Evolutionary conservation across 208 protist species (phyloP).

Genomic region (Novymonas esmeraldas): DNA sequence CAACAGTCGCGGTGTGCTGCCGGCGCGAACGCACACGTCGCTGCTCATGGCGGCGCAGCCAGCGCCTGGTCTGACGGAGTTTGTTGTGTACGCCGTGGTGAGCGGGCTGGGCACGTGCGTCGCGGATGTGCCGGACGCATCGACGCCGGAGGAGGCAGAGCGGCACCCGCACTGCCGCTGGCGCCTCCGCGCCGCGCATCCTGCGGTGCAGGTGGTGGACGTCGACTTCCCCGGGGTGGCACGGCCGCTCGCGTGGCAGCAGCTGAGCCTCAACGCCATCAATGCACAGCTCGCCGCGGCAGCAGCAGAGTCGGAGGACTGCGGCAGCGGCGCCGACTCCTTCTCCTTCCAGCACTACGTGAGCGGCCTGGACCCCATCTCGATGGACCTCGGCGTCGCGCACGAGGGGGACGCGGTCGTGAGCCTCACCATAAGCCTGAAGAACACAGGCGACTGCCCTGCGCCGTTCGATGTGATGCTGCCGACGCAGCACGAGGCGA

Average conservation of each 20-base stretch:
- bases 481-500: constrained; percentile 87
- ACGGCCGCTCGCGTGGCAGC: constrained; percentile 55
- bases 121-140: constrained; percentile 33
- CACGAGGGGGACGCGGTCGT: constrained; percentile 31
- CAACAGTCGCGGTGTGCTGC: constrained; percentile 66
- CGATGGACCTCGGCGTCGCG: constrained; percentile 82
- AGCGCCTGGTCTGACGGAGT: constrained; percentile 66
- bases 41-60: constrained; percentile 74
- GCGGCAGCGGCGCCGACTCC: constrained; percentile 42
- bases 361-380: constrained; percentile 62
- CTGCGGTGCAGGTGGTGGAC: constrained; percentile 84
- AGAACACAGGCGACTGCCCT: constrained; percentile 80
- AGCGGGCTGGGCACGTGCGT: constrained; percentile 44
- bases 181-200: constrained; percentile 56
- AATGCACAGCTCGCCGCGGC: constrained; percentile 69
- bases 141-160: constrained; percentile 46
- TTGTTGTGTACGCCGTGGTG: constrained; percentile 79
- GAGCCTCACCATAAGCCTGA: constrained; percentile 53
- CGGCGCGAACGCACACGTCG: constrained; percentile 83
- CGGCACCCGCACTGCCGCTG: constrained; percentile 80
- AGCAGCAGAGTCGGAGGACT: constrained; percentile 32
- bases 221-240: constrained; percentile 48
- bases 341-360: constrained; percentile 83
- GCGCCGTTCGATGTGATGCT: constrained; percentile 76
- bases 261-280: constrained; percentile 76